Base-by-base conservation (phyloP, 139 green algal genomes). In the Gonium pectorale region DNA sequence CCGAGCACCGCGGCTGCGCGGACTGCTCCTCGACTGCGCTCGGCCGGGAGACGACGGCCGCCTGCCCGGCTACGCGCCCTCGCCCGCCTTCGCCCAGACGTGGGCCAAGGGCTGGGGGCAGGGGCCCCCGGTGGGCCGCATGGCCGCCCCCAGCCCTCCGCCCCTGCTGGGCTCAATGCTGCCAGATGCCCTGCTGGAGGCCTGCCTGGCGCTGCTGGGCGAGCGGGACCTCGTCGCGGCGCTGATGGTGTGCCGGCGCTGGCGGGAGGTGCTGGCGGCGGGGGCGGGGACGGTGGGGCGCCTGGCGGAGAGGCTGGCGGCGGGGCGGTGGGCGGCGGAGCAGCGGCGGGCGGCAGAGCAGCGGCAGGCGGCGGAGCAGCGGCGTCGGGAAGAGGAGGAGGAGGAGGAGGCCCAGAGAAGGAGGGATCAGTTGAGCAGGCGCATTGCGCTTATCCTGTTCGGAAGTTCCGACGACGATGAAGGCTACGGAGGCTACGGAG, bases 51-150 rank as follows among this genome's bases (percentile, higher is more conserved):
- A 11, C 27, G 41, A 73, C 44, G 83, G 83, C 66, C 37, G 2
- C 9, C 74, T 88, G 37, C 66, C 40, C 33, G 83, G 83, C 52
- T 84, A 88, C 74, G 66, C 38, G 15, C 83, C 83, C 40, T 88
- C 83, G 8, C 51, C 74, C 29, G 29, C 31, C 33, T 80, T 88
- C 31, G 24, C 51, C 15, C 83, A 85, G 38, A 80, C 83, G 1
- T 67, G 81, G 51, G 64, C 72, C 26, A 83, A 83, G 52, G 83
- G 73, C 72, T 88, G 83, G 83, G 37, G 27, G 8, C 26, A 63
- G 29, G 83, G 83, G 2, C 83, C 82, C 0, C 26, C 19, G 26
- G 79, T 29, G 3, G 59, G 67, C 0, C 44, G 81, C 31, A 35
- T 79, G 43, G 74, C 79, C 27, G 38, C 62, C 29, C 24, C 46